Base-by-base conservation (phyloP, 1,139 yeast species). In the Pichia sp. region DNA sequence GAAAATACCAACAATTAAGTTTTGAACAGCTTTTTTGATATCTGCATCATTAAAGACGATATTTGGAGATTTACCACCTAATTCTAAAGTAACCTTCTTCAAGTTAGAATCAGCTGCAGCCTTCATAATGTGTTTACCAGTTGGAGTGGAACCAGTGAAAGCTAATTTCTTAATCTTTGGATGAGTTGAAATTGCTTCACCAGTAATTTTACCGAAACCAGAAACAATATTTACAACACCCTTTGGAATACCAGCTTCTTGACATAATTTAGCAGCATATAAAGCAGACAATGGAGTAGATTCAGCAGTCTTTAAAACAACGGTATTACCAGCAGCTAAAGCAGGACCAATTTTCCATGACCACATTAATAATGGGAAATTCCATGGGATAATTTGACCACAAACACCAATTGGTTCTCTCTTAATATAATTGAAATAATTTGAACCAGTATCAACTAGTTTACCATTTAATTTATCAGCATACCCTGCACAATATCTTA, bases 361-460 rank as follows among this genome's bases (percentile, higher is more conserved):
- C 63, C 83, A 77, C 88, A 87, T 85, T 70, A 84, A 76, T 62
- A 86, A 66, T 58, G 96, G 95, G 79, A 85, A 88, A 71, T 88
- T 88, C 95, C 96, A 88, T 58, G 96, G 96, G 57, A 87, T 87
- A 62, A 88, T 86, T 67, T 86, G 91, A 54, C 93, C 95, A 72
- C 91, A 84, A 48, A 88, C 93, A 62, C 96, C 96, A 59, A 84
- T 71, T 56, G 96, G 95, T 68, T 87, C 95, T 58, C 79, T 77
- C 53, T 72, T 66, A 22, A 84, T 79, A 71, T 80, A 86, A 59
- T 80, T 83, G 62, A 86, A 75, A 63, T 82, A 82, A 45, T 74
- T 66, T 48, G 74, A 72, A 62, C 82, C 84, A 53, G 84, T 81
- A 64, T 81, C 80, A 58, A 84, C 78, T 48, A 81, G 70, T 61